Percentiles rank a stretch among this genome's conserved stretches.
Evolutionary conservation across 805 yeast genomes (phyloP).

Genomic region (Candida endomychidarum): DNA sequence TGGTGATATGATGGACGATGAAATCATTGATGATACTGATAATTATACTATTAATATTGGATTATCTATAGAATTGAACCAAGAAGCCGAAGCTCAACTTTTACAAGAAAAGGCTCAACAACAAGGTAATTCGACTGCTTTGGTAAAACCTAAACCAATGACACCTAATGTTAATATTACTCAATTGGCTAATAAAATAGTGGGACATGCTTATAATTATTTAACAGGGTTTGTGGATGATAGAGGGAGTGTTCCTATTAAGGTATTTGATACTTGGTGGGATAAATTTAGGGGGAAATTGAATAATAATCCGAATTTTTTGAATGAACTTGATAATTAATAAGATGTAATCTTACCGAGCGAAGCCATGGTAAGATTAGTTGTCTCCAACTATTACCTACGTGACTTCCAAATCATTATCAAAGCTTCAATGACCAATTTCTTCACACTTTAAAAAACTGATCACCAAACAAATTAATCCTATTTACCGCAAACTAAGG

Average conservation of each 20-base stretch:
- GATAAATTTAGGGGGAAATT: constrained; percentile 75
- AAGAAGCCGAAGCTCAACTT: constrained; percentile 61
- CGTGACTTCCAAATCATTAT: too few relatives aligned
- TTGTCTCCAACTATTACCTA: too few relatives aligned
- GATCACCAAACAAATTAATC: too few relatives aligned
- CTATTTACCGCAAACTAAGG: too few relatives aligned
- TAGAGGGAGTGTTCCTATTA: constrained; percentile 80
- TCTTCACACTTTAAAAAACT: too few relatives aligned
- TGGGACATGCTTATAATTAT: constrained; percentile 88
- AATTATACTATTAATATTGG: constrained; percentile 54
- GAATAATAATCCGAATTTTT: constrained; percentile 77
- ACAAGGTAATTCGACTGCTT: constrained; percentile 13
- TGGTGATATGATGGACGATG: constrained; percentile 28
- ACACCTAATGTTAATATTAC: constrained; percentile 33
- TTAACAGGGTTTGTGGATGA: constrained; percentile 82
- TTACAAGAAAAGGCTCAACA: constrained; percentile 36
- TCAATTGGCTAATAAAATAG: constrained; percentile 78
- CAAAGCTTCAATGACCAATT: too few relatives aligned
- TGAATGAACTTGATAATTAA: constrained; percentile 43
- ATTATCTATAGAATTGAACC: constrained; percentile 82
- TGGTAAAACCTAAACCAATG: constrained; percentile 20
- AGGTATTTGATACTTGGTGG: constrained; percentile 95
- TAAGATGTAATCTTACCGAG: too few relatives aligned
- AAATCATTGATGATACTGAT: constrained; percentile 29
- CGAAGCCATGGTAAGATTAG: too few relatives aligned